Conservation (phyloP, 2,329 filamentous ascomycete genomes). For the Chrysosporium queenslandicum region DNA sequence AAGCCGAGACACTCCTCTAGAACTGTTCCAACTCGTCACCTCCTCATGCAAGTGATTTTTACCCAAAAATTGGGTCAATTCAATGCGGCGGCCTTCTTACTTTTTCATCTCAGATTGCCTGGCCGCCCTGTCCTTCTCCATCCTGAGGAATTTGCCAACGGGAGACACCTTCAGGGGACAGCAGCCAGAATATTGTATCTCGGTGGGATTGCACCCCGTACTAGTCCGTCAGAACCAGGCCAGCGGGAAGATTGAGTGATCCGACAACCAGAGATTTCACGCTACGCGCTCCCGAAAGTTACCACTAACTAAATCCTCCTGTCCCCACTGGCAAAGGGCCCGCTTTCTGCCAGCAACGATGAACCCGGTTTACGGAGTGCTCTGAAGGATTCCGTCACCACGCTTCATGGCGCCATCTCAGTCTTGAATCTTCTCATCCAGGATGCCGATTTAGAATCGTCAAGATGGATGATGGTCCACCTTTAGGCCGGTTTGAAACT, state of each 20-base stretch:
- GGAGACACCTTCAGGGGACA: too few species aligned
- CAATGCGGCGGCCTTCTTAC: background rate
- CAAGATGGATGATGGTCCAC: background rate
- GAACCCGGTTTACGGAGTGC: background rate
- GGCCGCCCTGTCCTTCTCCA: too few species aligned
- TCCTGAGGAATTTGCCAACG: too few species aligned
- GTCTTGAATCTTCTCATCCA: background rate
- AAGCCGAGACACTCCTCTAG: background rate
- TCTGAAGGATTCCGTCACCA: background rate
- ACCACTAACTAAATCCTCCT: constrained; percentile 1
- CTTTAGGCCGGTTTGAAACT: background rate
- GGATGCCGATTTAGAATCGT: background rate
- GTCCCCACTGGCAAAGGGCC: background rate
- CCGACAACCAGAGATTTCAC: constrained; percentile 1
- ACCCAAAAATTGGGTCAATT: background rate
- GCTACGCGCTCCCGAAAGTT: constrained; percentile 6
- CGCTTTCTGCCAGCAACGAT: background rate
- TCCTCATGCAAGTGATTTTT: background rate
- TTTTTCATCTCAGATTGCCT: too few species aligned
- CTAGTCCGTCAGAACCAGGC: constrained; percentile 1
- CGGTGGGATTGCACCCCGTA: background rate
- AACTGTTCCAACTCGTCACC: background rate
- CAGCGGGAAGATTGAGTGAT: background rate
- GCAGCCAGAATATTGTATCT: background rate
- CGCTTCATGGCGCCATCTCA: background rate